Percentiles rank a stretch among this genome's conserved stretches.
phyloP scores from a whole-genome alignment of 345 rosid species.

The Gossypium longicalyx region DNA sequence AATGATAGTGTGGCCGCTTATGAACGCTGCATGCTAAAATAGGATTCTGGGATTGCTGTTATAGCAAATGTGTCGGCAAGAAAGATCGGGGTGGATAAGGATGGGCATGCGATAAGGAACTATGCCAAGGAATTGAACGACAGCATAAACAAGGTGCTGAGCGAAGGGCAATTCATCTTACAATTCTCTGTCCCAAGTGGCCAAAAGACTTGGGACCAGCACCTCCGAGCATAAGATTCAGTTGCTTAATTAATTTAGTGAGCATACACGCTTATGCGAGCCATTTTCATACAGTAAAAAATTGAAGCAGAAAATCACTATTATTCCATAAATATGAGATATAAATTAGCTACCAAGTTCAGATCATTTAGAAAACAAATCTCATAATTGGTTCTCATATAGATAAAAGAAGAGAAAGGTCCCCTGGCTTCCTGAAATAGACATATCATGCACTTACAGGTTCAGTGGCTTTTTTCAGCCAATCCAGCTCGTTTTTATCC shows the following conservation, averaged over 20 bases:
- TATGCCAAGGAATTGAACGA: not conserved
- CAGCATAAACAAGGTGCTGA: not conserved
- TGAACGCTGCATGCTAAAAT: not conserved
- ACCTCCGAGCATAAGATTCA: not conserved
- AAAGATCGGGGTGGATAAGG: not conserved
- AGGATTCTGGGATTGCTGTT: not conserved
- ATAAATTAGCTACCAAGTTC: no score
- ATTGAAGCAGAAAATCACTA: not conserved
- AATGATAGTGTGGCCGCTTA: not conserved
- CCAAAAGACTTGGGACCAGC: not conserved
- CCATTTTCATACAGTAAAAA: not conserved
- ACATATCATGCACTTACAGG: constrained; percentile 40
- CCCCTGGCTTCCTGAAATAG: not conserved
- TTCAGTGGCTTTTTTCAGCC: constrained; percentile 90
- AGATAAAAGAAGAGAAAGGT: not conserved
- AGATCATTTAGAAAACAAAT: not conserved
- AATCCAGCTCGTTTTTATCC: constrained; percentile 62
- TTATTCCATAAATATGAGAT: not conserved
- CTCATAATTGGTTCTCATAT: not conserved
- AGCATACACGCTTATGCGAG: not conserved
- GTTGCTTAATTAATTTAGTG: not conserved
- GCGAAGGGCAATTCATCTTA: not conserved
- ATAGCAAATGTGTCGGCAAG: not conserved
- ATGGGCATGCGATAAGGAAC: not conserved
- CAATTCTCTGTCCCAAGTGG: not conserved